phyloP scores from a whole-genome alignment of 1,284 basidiomycete species.

The Trichosporon ovoides region DNA sequence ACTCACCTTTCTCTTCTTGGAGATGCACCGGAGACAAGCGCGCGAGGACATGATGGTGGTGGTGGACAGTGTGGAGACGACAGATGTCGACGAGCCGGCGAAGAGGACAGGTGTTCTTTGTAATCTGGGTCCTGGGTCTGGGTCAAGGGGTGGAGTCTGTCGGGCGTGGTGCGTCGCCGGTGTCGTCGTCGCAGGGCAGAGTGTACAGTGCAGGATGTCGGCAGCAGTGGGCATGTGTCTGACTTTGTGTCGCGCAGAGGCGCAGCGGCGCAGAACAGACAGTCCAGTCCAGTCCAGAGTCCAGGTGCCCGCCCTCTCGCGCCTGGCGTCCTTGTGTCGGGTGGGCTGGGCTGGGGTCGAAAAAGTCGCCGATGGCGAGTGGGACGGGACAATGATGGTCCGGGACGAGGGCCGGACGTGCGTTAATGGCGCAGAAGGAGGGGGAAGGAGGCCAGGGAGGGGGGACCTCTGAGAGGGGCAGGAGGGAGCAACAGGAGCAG shows the following conservation, averaged over 20 bases:
- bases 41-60: slow-evolving; percentile 9
- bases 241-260: too few relatives aligned
- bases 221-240: too few relatives aligned
- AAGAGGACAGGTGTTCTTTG: not conserved
- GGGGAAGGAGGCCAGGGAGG: not conserved
- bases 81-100: not conserved
- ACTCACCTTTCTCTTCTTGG: slow-evolving; percentile 23
- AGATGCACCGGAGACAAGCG: slow-evolving; percentile 25
- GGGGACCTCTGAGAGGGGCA: too few relatives aligned
- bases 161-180: not conserved
- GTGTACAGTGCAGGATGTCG: too few relatives aligned
- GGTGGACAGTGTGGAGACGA: not conserved
- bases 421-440: not conserved
- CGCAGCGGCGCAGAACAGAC: too few relatives aligned
- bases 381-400: slow-evolving; percentile 4
- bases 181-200: not conserved
- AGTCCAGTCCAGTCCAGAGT: too few relatives aligned
- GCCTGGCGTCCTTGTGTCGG: not conserved
- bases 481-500: too few relatives aligned
- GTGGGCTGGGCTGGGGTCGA: not conserved
- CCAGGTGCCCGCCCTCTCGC: too few relatives aligned
- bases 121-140: not conserved
- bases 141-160: not conserved
- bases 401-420: not conserved
- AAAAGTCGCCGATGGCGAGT: slow-evolving; percentile 1